Evolutionary conservation across 2,329 filamentous ascomycete genomes (phyloP).

Genomic region (Orbilia oligospora): DNA sequence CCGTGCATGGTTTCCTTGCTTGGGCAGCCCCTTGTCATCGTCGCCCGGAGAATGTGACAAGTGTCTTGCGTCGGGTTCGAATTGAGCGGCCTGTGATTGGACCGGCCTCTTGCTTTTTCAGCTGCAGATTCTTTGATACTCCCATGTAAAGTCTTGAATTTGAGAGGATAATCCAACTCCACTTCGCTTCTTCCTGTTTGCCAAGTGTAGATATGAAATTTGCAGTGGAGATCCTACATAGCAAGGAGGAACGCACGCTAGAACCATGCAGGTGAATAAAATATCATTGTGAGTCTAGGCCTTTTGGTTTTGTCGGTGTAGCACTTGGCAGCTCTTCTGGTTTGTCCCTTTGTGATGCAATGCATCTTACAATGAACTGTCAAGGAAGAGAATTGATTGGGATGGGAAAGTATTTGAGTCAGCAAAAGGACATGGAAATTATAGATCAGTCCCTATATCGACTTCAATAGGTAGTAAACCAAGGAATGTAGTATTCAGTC

Average conservation of each 20-base stretch:
- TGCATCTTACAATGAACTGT: no score
- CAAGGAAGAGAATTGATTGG: no score
- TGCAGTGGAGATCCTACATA: neutral
- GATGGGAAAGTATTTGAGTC: no score
- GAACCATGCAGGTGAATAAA: neutral
- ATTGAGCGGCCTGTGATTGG: conserved; percentile 45
- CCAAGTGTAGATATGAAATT: conserved; percentile 16
- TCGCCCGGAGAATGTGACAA: conserved; percentile 54
- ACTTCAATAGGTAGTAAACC: no score
- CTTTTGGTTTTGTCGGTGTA: neutral
- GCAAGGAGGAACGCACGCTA: conserved; percentile 15
- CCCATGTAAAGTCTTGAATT: conserved; percentile 8
- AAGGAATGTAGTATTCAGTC: no score
- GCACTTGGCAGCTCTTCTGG: neutral
- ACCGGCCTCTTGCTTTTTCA: conserved; percentile 51
- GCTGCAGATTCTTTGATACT: conserved; percentile 20
- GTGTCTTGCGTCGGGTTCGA: conserved; percentile 47
- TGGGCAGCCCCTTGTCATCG: conserved; percentile 20
- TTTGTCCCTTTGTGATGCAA: no score
- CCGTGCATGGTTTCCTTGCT: conserved; percentile 41
- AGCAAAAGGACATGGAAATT: no score
- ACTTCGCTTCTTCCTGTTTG: neutral
- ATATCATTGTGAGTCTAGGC: neutral
- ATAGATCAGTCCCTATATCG: no score
- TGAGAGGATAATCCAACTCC: neutral